Conservation (phyloP, 192 early-diverging fungal species). For the Geranomyces michiganensis region DNA sequence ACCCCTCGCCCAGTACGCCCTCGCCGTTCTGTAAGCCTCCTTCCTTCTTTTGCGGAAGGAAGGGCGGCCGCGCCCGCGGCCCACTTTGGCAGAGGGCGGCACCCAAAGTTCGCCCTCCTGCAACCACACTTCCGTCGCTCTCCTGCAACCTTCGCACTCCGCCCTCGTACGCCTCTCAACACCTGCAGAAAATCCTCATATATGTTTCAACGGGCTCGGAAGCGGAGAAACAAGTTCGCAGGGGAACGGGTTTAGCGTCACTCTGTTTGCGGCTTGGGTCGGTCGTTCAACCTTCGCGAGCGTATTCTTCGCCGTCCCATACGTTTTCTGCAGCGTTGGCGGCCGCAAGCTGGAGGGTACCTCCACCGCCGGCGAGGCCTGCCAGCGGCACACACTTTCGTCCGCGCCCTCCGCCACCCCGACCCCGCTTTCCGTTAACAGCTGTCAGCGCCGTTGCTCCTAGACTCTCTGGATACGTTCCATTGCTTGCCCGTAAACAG, state of each 20-base stretch:
- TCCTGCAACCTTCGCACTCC: background rate
- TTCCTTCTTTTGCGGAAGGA: no score
- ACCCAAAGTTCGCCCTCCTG: no score
- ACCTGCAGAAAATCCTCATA: background rate
- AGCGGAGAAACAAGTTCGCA: slow-evolving; percentile 7
- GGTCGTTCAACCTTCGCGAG: background rate
- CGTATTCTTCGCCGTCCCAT: background rate
- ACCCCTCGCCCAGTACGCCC: no score
- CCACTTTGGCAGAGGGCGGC: no score
- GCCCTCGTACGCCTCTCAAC: background rate
- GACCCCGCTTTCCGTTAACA: no score
- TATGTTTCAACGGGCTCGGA: slow-evolving; percentile 5
- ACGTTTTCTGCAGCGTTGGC: background rate
- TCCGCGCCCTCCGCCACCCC: background rate
- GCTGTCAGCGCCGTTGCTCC: no score
- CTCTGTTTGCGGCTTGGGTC: background rate
- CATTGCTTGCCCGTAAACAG: no score
- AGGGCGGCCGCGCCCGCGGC: no score
- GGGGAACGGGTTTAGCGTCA: background rate
- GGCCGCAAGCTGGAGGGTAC: background rate
- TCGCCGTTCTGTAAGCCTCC: no score
- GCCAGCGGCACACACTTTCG: background rate
- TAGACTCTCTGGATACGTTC: no score
- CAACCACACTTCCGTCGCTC: no score
- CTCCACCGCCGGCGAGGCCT: background rate